Percentiles rank a stretch among this genome's conserved stretches.
These are phyloP conservation scores for Geotrichum cucujoidarum DNA, from an alignment of 1,139 yeast genomes.

Conservation along the genomic window DNA sequence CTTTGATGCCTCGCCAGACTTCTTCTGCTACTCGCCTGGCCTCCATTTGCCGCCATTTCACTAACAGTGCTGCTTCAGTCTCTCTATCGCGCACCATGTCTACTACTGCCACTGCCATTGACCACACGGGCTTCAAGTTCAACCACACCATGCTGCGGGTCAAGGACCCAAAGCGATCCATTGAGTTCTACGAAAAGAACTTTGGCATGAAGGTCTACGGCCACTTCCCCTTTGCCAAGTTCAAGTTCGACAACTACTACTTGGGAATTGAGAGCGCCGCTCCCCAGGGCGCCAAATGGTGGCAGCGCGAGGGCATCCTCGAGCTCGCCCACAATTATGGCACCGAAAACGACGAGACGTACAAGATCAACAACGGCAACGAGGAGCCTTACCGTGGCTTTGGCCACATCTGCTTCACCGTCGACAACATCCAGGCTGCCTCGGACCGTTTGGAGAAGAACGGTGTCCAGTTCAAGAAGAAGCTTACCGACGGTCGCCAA, in stretches of 20 bases:
- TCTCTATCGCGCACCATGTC: conserved; percentile 17
- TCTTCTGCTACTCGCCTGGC: too few species aligned
- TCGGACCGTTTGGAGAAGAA: conserved; percentile 50
- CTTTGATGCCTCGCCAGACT: background rate
- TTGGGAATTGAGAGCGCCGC: conserved; percentile 52
- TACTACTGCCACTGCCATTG: conserved; percentile 19
- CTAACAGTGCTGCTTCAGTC: too few species aligned
- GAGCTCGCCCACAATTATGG: conserved; percentile 84
- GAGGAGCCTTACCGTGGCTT: conserved; percentile 80
- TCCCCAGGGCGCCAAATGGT: conserved; percentile 47
- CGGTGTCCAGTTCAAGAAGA: conserved; percentile 77
- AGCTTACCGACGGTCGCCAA: conserved; percentile 82
- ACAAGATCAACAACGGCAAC: conserved; percentile 72
- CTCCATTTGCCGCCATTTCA: too few species aligned
- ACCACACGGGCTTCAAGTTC: conserved; percentile 23
- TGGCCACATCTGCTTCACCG: conserved; percentile 88
- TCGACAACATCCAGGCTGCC: conserved; percentile 64
- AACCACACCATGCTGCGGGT: conserved; percentile 59
- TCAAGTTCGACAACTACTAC: conserved; percentile 62
- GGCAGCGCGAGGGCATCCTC: conserved; percentile 68
- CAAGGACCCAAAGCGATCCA: conserved; percentile 69
- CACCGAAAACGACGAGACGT: conserved; percentile 55
- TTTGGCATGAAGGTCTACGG: conserved; percentile 68
- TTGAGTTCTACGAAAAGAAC: conserved; percentile 66
- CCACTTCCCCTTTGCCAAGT: conserved; percentile 50